A percentile compares a stretch with the other conserved stretches of the same genome.
Conservation (phyloP, 2,329 filamentous ascomycete species). For the Curvularia sp. region DNA sequence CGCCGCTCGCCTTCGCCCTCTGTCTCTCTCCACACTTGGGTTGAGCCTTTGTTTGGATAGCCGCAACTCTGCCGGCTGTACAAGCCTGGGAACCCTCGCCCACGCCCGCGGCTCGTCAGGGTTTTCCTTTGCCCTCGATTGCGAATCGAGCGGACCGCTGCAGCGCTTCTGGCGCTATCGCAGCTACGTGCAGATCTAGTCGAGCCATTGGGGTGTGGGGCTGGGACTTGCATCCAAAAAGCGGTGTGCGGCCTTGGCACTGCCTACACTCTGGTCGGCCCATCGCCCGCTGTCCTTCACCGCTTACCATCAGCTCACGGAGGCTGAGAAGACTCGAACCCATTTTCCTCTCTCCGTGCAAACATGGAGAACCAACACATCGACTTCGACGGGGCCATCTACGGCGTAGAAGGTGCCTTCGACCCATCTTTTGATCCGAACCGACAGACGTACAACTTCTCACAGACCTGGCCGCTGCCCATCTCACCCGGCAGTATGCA, state of each 20-base stretch:
- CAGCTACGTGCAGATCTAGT: constrained; percentile 22
- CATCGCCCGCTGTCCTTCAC: constrained; percentile 37
- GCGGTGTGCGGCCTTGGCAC: constrained; percentile 24
- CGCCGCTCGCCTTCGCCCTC: constrained; percentile 3
- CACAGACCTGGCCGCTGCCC: constrained; percentile 50
- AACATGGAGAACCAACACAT: constrained; percentile 55
- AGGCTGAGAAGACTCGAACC: constrained; percentile 44
- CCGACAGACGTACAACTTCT: constrained; percentile 41
- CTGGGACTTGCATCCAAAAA: constrained; percentile 21
- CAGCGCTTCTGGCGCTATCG: constrained; percentile 39
- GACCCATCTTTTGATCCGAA: constrained; percentile 50
- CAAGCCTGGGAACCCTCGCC: constrained; percentile 27
- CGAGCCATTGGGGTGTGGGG: constrained; percentile 24
- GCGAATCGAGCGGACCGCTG: constrained; percentile 38
- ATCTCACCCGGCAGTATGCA: constrained; percentile 48
- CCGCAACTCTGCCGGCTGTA: constrained; percentile 13
- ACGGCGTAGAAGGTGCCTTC: constrained; percentile 50
- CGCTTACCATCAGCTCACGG: constrained; percentile 45
- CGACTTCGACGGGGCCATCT: constrained; percentile 47
- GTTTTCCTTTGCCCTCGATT: constrained; percentile 29
- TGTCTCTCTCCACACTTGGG: constrained; percentile 16
- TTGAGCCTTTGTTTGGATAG: constrained; percentile 10
- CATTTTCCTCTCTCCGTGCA: constrained; percentile 29
- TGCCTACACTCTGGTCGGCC: constrained; percentile 22
- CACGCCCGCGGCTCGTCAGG: constrained; percentile 21